Percentiles rank a stretch among this genome's conserved stretches.
These are phyloP conservation scores for Cyclocybe aegerita DNA, from an alignment of 768 basidiomycete genomes.

Conservation along the genomic window DNA sequence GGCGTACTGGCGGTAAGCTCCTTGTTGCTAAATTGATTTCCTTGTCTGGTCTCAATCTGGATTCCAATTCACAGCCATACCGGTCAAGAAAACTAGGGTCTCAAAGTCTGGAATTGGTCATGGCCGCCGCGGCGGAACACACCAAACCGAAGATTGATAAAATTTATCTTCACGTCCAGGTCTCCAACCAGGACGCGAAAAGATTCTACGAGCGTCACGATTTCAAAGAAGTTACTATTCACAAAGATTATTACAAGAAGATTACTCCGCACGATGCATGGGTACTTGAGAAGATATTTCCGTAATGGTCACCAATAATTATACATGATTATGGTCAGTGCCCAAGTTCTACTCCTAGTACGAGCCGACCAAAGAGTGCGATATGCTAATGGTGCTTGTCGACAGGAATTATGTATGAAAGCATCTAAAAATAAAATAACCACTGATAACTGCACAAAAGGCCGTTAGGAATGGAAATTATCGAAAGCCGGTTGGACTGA, in stretches of 20 bases:
- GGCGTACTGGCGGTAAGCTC: conserved; percentile 79
- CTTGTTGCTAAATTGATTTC: neutral
- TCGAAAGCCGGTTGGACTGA: neutral
- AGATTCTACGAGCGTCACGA: conserved; percentile 83
- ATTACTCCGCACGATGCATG: conserved; percentile 83
- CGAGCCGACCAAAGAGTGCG: conserved; percentile 8
- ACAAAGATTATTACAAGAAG: conserved; percentile 87
- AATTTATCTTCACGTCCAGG: conserved; percentile 85
- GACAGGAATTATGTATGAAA: conserved; percentile 18
- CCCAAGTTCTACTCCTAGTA: conserved; percentile 1
- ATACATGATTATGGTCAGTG: conserved; percentile 19
- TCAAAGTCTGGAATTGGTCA: conserved; percentile 63
- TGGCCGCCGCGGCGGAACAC: conserved; percentile 60
- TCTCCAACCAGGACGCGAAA: conserved; percentile 77
- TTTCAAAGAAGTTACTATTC: conserved; percentile 65
- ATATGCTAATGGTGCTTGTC: conserved; percentile 12
- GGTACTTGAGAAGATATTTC: conserved; percentile 70
- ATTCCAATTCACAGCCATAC: conserved; percentile 61
- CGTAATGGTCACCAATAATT: conserved; percentile 16
- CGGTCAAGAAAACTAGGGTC: conserved; percentile 78
- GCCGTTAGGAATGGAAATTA: neutral
- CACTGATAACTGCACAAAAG: neutral
- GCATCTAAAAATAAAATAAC: conserved; percentile 18
- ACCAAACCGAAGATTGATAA: conserved; percentile 61
- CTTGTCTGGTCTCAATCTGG: conserved; percentile 1